Evolutionary conservation across 495 filamentous ascomycete genomes (phyloP).

Genomic region (Hypoxylon fuscum): DNA sequence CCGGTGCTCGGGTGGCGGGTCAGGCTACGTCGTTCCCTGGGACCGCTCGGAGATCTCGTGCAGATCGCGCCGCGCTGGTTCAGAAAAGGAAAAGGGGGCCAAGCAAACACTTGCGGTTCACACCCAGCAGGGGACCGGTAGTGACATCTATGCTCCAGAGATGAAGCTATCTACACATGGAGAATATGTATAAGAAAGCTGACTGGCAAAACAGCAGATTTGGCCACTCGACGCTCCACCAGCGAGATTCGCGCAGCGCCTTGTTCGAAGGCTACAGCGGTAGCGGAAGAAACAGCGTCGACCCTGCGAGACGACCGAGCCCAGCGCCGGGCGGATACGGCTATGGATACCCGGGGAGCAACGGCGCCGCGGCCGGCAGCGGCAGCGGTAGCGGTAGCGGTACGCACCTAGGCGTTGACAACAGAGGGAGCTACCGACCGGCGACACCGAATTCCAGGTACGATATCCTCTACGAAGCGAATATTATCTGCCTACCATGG

Average conservation of each 20-base stretch:
- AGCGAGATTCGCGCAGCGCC: conserved; percentile 85
- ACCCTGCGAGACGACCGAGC: conserved; percentile 60
- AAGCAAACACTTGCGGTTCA: too few relatives aligned
- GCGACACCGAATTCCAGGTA: conserved; percentile 89
- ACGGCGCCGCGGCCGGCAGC: conserved; percentile 34
- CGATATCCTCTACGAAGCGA: conserved; percentile 23
- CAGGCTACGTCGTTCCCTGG: conserved; percentile 12
- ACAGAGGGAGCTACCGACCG: conserved; percentile 52
- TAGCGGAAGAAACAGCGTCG: conserved; percentile 53
- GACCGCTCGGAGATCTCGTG: conserved; percentile 11
- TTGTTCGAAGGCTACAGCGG: conserved; percentile 89
- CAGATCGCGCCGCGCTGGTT: conserved; percentile 21
- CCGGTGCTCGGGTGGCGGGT: background rate
- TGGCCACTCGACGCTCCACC: conserved; percentile 69
- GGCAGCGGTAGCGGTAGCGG: conserved; percentile 33
- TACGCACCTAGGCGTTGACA: conserved; percentile 46
- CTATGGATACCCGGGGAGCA: conserved; percentile 62
- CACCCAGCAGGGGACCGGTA: background rate
- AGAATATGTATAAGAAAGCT: too few relatives aligned
- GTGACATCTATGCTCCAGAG: background rate
- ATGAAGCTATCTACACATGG: too few relatives aligned
- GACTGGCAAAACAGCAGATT: conserved; percentile 55
- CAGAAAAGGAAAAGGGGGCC: conserved; percentile 4
- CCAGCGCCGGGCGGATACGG: conserved; percentile 67
- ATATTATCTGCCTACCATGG: background rate